phyloP scores from a whole-genome alignment of 164 flowering plant genomes.

The Dillenia suffruticosa region DNA sequence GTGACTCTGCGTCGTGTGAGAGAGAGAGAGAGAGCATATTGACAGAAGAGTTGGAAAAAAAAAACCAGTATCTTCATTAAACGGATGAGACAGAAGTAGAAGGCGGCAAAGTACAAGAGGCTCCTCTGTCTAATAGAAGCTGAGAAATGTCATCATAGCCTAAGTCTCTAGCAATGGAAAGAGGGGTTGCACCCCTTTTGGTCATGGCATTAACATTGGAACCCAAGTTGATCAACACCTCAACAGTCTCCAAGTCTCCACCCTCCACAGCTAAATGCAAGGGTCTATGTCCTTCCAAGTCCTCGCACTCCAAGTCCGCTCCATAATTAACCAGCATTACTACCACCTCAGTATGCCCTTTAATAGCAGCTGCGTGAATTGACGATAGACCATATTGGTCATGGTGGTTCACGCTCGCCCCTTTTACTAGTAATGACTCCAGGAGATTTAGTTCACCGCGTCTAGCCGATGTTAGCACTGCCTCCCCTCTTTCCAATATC shows the following conservation, averaged over 20 bases:
- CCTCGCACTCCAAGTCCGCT: constrained; percentile 37
- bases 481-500: constrained; percentile 42
- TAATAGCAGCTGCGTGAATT: constrained; percentile 60
- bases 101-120: constrained; percentile 16
- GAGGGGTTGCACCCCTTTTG: constrained; percentile 52
- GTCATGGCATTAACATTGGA: constrained; percentile 48
- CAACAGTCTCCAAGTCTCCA: constrained; percentile 44
- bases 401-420: constrained; percentile 20
- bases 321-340: constrained; percentile 37
- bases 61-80: too few species aligned
- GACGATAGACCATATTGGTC: constrained; percentile 63
- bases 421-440: constrained; percentile 29
- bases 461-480: constrained; percentile 50
- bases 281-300: constrained; percentile 58
- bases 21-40: too few species aligned
- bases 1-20: too few species aligned
- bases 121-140: constrained; percentile 41
- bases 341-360: constrained; percentile 47
- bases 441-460: constrained; percentile 40
- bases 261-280: constrained; percentile 68
- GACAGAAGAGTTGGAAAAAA: too few species aligned
- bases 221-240: constrained; percentile 35
- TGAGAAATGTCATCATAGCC: constrained; percentile 33
- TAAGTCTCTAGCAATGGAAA: constrained; percentile 41
- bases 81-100: constrained; percentile 13